phyloP scores from a whole-genome alignment of 768 basidiomycete species.

The Russula sp. region DNA sequence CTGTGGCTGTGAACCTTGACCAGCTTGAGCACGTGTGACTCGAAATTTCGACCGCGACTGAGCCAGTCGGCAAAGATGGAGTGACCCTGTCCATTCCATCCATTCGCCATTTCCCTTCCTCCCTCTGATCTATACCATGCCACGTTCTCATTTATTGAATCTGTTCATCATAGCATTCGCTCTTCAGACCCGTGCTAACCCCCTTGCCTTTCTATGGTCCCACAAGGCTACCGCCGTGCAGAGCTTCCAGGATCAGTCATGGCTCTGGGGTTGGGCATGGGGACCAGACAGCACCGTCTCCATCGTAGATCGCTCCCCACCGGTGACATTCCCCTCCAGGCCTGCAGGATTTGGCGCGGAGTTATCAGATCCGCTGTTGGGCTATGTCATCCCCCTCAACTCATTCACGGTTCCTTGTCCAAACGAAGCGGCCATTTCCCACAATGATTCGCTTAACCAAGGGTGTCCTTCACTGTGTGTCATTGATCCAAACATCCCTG shows the following conservation, averaged over 20 bases:
- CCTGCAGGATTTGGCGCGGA: constrained; percentile 76
- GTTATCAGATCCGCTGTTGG: constrained; percentile 49
- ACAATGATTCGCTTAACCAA: constrained; percentile 40
- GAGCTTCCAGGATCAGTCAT: constrained; percentile 34
- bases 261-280: constrained; percentile 44
- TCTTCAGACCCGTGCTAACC: constrained; percentile 8
- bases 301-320: constrained; percentile 70
- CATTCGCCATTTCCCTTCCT: neutral
- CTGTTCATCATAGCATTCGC: constrained; percentile 15
- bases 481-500: constrained; percentile 52
- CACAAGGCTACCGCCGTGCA: constrained; percentile 33
- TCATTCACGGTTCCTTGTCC: constrained; percentile 46
- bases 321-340: constrained; percentile 67
- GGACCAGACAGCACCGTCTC: constrained; percentile 53
- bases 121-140: constrained; percentile 12
- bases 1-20: too few relatives aligned
- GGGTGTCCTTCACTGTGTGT: constrained; percentile 72
- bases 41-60: too few relatives aligned
- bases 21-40: too few relatives aligned
- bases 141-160: constrained; percentile 2
- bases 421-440: constrained; percentile 22
- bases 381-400: constrained; percentile 41
- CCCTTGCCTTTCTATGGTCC: constrained; percentile 33
- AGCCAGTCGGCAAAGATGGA: neutral
- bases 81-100: constrained; percentile 1